Conservation (phyloP, 2,329 filamentous ascomycete species). For the Parastagonospora nodorum region DNA sequence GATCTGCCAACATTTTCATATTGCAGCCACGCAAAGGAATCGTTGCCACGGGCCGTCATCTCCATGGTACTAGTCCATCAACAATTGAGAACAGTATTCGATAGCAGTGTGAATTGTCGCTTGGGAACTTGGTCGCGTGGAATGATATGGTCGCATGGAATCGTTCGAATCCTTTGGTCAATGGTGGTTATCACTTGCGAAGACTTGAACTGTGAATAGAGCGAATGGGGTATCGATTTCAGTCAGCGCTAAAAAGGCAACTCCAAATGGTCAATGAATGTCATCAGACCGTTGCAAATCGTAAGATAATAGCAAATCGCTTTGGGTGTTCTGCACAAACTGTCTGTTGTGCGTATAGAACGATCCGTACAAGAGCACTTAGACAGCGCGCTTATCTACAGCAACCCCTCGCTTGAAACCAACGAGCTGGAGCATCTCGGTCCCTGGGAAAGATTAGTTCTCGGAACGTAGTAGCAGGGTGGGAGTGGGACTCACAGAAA, state of each 20-base stretch:
- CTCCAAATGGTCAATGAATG: slow-evolving; percentile 1
- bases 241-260: background rate
- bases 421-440: slow-evolving; percentile 43
- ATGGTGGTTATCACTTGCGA: background rate
- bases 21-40: no score
- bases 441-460: slow-evolving; percentile 22
- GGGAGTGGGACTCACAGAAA: slow-evolving; percentile 4
- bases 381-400: slow-evolving; percentile 36
- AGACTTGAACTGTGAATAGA: background rate
- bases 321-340: background rate
- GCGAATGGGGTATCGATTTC: slow-evolving; percentile 22
- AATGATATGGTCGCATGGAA: background rate
- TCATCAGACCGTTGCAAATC: slow-evolving; percentile 18
- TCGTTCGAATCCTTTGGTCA: background rate
- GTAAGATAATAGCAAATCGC: background rate
- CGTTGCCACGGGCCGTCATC: no score
- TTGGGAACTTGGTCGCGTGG: background rate
- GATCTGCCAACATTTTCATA: no score
- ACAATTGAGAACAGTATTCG: no score
- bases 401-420: slow-evolving; percentile 38
- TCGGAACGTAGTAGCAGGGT: slow-evolving; percentile 7
- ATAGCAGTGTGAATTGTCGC: background rate
- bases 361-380: background rate
- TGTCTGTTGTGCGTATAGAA: background rate
- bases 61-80: no score